These are phyloP conservation scores for Chrysophaeum taylorii DNA, from an alignment of 352 stramenopile species.

Conservation along the genomic window DNA sequence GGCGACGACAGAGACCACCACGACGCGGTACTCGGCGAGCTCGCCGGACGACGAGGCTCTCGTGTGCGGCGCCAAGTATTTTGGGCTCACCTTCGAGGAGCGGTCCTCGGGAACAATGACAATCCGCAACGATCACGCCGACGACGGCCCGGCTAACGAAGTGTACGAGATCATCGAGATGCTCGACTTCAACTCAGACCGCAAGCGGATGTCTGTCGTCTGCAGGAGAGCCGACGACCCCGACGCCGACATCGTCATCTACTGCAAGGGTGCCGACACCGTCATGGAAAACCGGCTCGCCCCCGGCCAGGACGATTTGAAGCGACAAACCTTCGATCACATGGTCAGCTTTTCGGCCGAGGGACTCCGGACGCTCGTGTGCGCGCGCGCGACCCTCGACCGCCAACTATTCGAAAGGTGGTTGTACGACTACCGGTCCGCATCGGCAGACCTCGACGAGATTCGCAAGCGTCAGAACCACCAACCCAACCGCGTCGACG, in stretches of 20 bases:
- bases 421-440: too few species aligned
- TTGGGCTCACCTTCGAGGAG: constrained; percentile 65
- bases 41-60: constrained; percentile 44
- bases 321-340: too few species aligned
- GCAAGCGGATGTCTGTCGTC: constrained; percentile 80
- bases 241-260: constrained; percentile 14
- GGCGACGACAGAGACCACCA: constrained; percentile 12
- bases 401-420: too few species aligned
- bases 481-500: constrained; percentile 53
- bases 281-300: constrained; percentile 12
- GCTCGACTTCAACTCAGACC: constrained; percentile 73
- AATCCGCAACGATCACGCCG: too few species aligned
- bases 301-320: constrained; percentile 14
- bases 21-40: constrained; percentile 3
- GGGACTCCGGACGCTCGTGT: constrained; percentile 20
- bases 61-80: constrained; percentile 62
- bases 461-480: constrained; percentile 42
- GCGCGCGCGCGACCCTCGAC: neutral
- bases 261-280: constrained; percentile 25
- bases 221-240: constrained; percentile 58
- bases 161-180: constrained; percentile 55
- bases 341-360: constrained; percentile 13
- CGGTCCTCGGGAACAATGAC: constrained; percentile 35
- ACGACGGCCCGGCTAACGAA: too few species aligned
- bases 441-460: neutral